A percentile compares a stretch with the other conserved stretches of the same genome.
Conservation (phyloP, 2,329 filamentous ascomycete species). For the Fonsecaea pugnacius region DNA sequence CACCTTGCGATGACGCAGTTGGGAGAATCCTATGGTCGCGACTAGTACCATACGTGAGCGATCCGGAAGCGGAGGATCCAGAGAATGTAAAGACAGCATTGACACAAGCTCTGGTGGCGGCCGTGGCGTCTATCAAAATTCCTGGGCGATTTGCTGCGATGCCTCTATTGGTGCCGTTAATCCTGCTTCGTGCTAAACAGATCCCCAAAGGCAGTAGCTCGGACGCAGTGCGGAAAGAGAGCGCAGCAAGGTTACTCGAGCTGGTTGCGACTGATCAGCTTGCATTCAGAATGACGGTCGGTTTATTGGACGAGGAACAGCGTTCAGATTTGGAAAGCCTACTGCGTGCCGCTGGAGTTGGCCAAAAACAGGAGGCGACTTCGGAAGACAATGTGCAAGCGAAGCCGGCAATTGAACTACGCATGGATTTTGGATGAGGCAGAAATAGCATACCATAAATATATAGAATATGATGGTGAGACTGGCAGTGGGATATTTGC, state of each 20-base stretch:
- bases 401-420: constrained; percentile 82
- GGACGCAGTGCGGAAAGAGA: constrained; percentile 67
- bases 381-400: constrained; percentile 57
- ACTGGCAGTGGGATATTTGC: not conserved
- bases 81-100: constrained; percentile 74
- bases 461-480: constrained; percentile 5
- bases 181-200: constrained; percentile 72
- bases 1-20: constrained; percentile 70
- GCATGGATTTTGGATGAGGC: constrained; percentile 81
- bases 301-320: constrained; percentile 70
- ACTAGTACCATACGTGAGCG: constrained; percentile 73
- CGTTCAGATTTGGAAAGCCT: constrained; percentile 80
- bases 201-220: constrained; percentile 55
- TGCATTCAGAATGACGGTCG: constrained; percentile 75
- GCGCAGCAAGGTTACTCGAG: constrained; percentile 75
- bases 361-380: constrained; percentile 48
- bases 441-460: not conserved
- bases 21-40: constrained; percentile 74
- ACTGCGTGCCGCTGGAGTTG: constrained; percentile 66
- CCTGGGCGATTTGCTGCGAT: constrained; percentile 57
- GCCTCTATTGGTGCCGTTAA: constrained; percentile 74
- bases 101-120: constrained; percentile 75
- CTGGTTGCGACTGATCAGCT: constrained; percentile 75
- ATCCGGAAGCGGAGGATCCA: constrained; percentile 73
- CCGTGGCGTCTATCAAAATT: constrained; percentile 53